Conservation (phyloP, 768 basidiomycete species). For the Polyporus arcularius region DNA sequence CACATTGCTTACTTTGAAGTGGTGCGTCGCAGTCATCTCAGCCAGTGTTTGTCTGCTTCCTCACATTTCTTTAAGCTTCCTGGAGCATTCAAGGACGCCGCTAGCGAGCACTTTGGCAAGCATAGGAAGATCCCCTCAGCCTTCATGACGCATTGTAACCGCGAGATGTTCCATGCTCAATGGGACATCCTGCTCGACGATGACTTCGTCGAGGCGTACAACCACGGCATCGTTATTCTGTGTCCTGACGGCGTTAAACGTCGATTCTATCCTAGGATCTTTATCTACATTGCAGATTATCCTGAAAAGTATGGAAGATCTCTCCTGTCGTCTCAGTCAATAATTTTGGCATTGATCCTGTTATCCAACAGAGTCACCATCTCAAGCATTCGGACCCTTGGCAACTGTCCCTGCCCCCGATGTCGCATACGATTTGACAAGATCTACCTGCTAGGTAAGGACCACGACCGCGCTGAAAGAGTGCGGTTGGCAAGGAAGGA, state of each 20-base stretch:
- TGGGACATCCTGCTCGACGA: slow-evolving; percentile 29
- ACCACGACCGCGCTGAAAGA: background rate
- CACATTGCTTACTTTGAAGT: slow-evolving; percentile 38
- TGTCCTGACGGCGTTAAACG: slow-evolving; percentile 30
- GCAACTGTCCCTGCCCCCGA: slow-evolving; percentile 42
- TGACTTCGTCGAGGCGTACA: slow-evolving; percentile 29
- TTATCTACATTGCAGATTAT: slow-evolving; percentile 36
- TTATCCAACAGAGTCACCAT: slow-evolving; percentile 30
- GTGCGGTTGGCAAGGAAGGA: background rate
- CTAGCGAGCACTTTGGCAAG: slow-evolving; percentile 21
- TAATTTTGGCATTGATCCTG: too few species aligned
- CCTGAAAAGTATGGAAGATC: slow-evolving; percentile 45
- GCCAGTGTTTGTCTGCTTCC: too few species aligned
- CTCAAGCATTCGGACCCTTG: slow-evolving; percentile 40
- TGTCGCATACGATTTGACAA: slow-evolving; percentile 34
- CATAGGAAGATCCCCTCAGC: slow-evolving; percentile 32
- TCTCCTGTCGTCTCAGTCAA: too few species aligned
- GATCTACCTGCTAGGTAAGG: slow-evolving; percentile 33
- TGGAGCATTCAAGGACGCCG: background rate
- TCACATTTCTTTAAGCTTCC: background rate
- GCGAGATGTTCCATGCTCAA: slow-evolving; percentile 33
- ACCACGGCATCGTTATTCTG: slow-evolving; percentile 27
- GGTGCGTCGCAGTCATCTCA: slow-evolving; percentile 1
- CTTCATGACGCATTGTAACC: slow-evolving; percentile 22
- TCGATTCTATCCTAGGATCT: slow-evolving; percentile 28